Evolutionary conservation across 805 yeast genomes (phyloP).

Genomic region (Pichia nakasei): DNA sequence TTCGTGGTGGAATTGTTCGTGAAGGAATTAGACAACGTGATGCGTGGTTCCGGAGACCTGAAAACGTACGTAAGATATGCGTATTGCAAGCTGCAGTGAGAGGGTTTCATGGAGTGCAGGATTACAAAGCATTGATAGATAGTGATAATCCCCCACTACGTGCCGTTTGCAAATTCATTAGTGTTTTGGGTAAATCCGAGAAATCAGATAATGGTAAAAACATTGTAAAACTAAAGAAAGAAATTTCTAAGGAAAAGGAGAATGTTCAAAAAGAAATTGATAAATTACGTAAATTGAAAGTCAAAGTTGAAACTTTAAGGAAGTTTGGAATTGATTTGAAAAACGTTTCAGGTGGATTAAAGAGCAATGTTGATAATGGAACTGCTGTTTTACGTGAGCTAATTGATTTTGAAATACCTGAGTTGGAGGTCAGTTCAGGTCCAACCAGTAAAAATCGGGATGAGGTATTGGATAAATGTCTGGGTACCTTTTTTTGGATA

Average conservation of each 20-base stretch:
- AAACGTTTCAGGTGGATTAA: constrained; percentile 38
- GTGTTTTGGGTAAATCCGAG: constrained; percentile 52
- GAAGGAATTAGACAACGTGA: constrained; percentile 25
- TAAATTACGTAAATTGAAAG: constrained; percentile 66
- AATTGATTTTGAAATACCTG: constrained; percentile 3
- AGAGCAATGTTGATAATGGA: constrained; percentile 7
- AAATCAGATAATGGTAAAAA: constrained; percentile 6
- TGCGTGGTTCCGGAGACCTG: constrained; percentile 39
- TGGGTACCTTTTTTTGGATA: constrained; percentile 72
- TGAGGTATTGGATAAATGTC: constrained; percentile 42
- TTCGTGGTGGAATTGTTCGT: constrained; percentile 43
- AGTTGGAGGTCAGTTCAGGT: not conserved
- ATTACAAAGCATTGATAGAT: constrained; percentile 63
- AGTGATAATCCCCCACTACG: constrained; percentile 70
- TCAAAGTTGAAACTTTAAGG: constrained; percentile 68
- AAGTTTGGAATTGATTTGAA: constrained; percentile 74
- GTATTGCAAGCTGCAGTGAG: constrained; percentile 69
- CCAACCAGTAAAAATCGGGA: not conserved
- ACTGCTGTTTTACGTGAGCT: constrained; percentile 3
- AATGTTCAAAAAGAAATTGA: constrained; percentile 64
- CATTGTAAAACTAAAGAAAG: constrained; percentile 3
- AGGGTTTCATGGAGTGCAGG: constrained; percentile 56
- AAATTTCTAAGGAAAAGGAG: constrained; percentile 37
- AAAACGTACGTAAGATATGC: constrained; percentile 51
- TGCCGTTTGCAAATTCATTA: constrained; percentile 69